These are phyloP conservation scores for Scenedesmus sp. DNA, from an alignment of 163 green algal genomes.

Conservation along the genomic window DNA sequence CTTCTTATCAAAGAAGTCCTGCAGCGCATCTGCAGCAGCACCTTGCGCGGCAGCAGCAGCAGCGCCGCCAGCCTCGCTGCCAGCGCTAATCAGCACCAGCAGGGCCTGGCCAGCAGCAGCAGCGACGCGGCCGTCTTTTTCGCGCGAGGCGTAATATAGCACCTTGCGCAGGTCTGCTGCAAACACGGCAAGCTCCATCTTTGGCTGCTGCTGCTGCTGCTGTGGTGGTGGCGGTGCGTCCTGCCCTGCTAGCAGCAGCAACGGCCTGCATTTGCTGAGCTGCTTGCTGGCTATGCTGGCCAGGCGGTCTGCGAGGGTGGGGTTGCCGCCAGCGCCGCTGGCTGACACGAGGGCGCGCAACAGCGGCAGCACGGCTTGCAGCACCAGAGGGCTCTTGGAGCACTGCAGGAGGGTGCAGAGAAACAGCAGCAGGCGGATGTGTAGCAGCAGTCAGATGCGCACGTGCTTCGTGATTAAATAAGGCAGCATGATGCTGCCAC, in stretches of 20 bases:
- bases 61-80: constrained; percentile 18
- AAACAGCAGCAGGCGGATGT: no score
- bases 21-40: constrained; percentile 34
- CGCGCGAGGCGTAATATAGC: constrained; percentile 56
- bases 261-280: constrained; percentile 52
- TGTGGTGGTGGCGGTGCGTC: not conserved
- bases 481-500: no score
- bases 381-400: constrained; percentile 56
- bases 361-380: constrained; percentile 53
- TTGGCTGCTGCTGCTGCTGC: constrained; percentile 3
- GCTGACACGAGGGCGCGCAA: constrained; percentile 53
- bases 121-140: constrained; percentile 30
- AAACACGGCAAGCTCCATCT: constrained; percentile 4
- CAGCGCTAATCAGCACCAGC: constrained; percentile 44
- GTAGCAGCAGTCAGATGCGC: no score
- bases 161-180: constrained; percentile 34
- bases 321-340: constrained; percentile 44
- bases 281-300: constrained; percentile 42
- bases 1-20: constrained; percentile 67
- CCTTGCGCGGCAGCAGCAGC: constrained; percentile 26
- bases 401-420: not conserved
- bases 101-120: constrained; percentile 39
- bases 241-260: not conserved
- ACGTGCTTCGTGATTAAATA: no score
- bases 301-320: constrained; percentile 54